Base-by-base conservation (phyloP, 2,329 filamentous ascomycete species). In the Elsinoe australis region DNA sequence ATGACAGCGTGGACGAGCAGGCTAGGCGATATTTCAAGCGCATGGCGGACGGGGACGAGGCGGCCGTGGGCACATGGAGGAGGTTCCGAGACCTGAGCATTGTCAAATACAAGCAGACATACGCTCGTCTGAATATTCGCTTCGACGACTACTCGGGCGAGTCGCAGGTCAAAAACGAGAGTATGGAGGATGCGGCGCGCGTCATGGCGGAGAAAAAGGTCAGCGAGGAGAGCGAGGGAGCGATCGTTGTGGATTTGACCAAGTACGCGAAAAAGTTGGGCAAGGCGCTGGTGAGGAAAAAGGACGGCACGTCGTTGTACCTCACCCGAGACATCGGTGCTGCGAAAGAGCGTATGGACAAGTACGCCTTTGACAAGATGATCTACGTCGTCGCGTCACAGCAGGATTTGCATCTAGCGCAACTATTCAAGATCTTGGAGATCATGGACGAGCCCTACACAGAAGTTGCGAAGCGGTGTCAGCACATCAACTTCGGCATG, bases 201-300 rank as follows among this genome's bases (percentile, higher is more conserved):
- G 64, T 72, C 0, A 70, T 87, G 62, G 71, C 75, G 54, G 73
- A 78, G 48, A 74, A 75, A 48, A 75, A 74, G 1, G 68, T 85
- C 2, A 78, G 75, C 2, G 79, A 85, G 56, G 70, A 79, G 49
- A 78, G 75, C 18, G 78, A 85, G 8, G 83, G 78, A 1, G 80
- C 82, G 0, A 74, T 78, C 54, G 76, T 83, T 54, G 79, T 86
- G 42, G 80, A 87, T 62, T 79, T 87, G 51, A 71, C 74, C 26
- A 84, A 85, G 59, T 78, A 86, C 59, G 72, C 73, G 2, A 85
- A 81, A 61, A 83, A 82, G 41, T 72, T 85, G 1, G 82, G 81
- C 14, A 80, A 79, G 54, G 80, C 80, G 0, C 73, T 85, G 28
- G 70, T 86, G 38, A 72, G 82, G 54, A 80, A 79, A 60, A 77